These are phyloP conservation scores for Diaporthe citri DNA, from an alignment of 2,329 filamentous ascomycete species.

Conservation along the genomic window DNA sequence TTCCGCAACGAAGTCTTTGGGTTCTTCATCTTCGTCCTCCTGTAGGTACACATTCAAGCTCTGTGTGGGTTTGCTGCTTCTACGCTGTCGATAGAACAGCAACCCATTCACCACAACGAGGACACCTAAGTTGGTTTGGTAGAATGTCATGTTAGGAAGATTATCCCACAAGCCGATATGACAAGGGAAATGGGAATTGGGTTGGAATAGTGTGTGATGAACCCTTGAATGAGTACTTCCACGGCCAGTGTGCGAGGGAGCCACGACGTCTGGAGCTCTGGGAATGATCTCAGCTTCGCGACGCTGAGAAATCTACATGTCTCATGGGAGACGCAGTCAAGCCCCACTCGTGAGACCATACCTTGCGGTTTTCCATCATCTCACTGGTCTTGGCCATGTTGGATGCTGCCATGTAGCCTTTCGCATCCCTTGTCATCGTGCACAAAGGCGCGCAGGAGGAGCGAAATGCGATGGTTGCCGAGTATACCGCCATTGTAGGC, in stretches of 20 bases:
- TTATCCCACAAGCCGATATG: neutral
- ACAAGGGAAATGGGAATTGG: too few species aligned
- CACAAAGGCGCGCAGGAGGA: neutral
- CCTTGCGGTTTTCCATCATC: neutral
- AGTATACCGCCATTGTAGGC: neutral
- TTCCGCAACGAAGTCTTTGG: neutral
- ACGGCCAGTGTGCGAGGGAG: too few species aligned
- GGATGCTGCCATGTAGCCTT: neutral
- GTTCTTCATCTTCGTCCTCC: neutral
- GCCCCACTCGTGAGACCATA: neutral
- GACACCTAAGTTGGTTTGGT: neutral
- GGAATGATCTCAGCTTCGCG: neutral
- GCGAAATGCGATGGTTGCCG: neutral
- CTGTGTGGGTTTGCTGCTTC: neutral
- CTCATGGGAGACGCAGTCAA: neutral
- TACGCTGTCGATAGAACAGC: neutral
- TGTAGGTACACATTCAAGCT: neutral
- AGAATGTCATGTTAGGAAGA: neutral
- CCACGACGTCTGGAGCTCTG: neutral
- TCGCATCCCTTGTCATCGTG: neutral
- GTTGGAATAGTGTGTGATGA: neutral
- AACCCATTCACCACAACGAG: neutral
- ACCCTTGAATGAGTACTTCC: neutral
- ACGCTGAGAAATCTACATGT: neutral
- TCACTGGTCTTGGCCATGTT: too few species aligned